A percentile compares a stretch with the other conserved stretches of the same genome.
These are phyloP conservation scores for Aspergillus eucalypticola DNA, from an alignment of 2,329 filamentous ascomycete species.

Conservation along the genomic window DNA sequence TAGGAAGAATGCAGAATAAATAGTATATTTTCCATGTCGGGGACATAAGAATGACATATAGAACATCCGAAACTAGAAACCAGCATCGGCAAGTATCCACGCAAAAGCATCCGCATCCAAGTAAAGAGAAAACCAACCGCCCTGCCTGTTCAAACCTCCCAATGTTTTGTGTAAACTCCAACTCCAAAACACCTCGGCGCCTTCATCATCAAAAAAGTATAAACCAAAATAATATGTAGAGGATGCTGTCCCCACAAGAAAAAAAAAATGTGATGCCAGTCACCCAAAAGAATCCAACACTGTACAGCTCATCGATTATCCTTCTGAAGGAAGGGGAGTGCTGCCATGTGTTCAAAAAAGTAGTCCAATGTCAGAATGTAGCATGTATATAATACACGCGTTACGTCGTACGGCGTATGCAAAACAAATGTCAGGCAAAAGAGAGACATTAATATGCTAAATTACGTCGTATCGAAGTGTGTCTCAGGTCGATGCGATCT, in stretches of 20 bases:
- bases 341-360: background rate
- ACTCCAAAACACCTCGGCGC: conserved; percentile 5
- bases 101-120: background rate
- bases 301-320: conserved; percentile 7
- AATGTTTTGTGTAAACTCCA: conserved; percentile 8
- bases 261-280: conserved; percentile 1
- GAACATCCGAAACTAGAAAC: background rate
- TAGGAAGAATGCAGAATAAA: background rate
- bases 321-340: background rate
- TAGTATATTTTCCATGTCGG: background rate
- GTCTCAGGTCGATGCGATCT: conserved; percentile 40
- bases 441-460: conserved; percentile 7
- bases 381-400: conserved; percentile 37
- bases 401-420: conserved; percentile 34
- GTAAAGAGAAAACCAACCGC: background rate
- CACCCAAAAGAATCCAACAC: conserved; percentile 9
- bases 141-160: background rate
- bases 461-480: background rate
- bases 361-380: conserved; percentile 9
- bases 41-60: background rate
- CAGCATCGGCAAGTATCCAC: background rate
- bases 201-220: background rate
- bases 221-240: background rate
- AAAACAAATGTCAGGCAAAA: conserved; percentile 7
- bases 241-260: background rate